A percentile compares a stretch with the other conserved stretches of the same genome.
These are phyloP conservation scores for Ceratocystis lukuohia DNA, from an alignment of 2,329 filamentous ascomycete genomes.

Conservation along the genomic window DNA sequence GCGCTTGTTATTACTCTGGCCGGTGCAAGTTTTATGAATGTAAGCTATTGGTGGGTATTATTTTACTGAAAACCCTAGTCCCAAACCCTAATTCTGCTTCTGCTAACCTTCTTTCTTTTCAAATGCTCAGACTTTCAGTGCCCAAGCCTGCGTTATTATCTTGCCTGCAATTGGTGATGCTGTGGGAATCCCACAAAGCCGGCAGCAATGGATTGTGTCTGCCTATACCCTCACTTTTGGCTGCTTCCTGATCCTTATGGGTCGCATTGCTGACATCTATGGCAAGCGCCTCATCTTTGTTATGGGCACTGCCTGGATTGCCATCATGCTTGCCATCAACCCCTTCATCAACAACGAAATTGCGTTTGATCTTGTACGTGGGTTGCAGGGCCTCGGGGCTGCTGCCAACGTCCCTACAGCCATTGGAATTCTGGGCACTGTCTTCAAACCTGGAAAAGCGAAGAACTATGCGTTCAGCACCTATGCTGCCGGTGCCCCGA, in stretches of 20 bases:
- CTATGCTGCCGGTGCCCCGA: constrained; percentile 50
- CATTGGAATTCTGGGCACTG: constrained; percentile 55
- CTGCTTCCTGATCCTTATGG: constrained; percentile 55
- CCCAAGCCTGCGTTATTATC: constrained; percentile 48
- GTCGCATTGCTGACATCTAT: constrained; percentile 52
- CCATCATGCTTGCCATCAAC: constrained; percentile 43
- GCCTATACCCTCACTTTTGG: constrained; percentile 53
- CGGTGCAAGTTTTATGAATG: constrained; percentile 44
- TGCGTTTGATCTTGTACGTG: constrained; percentile 52
- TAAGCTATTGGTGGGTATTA: constrained; percentile 23
- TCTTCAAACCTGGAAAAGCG: constrained; percentile 51
- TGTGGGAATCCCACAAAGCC: constrained; percentile 42
- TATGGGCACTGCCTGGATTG: constrained; percentile 49
- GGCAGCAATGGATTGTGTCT: constrained; percentile 54
- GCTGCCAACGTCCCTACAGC: constrained; percentile 59
- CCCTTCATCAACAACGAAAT: constrained; percentile 55
- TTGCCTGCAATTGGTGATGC: constrained; percentile 46
- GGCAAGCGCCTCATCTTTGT: constrained; percentile 54
- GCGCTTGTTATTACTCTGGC: constrained; percentile 42
- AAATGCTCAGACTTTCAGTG: constrained; percentile 36
- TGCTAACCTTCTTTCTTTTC: background rate
- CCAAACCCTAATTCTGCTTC: background rate
- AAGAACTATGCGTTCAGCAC: constrained; percentile 59
- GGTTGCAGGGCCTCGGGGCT: constrained; percentile 52
- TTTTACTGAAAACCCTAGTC: background rate